Evolutionary conservation across 1,139 yeast species (phyloP).

Genomic region (Blastobotrys aristatus): DNA sequence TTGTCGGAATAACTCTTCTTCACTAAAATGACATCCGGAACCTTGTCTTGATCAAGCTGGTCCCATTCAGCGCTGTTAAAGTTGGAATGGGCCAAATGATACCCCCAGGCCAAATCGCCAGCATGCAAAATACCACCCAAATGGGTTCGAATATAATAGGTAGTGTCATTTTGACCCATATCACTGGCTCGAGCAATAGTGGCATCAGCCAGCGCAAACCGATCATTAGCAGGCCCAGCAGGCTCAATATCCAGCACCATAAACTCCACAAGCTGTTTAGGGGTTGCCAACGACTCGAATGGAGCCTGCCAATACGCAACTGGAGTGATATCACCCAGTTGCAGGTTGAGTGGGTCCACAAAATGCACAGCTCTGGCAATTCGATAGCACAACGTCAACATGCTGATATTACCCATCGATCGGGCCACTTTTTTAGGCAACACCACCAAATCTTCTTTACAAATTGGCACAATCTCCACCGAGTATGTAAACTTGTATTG

Average conservation of each 20-base stretch:
- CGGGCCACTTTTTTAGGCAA: conserved; percentile 83
- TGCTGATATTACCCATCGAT: conserved; percentile 65
- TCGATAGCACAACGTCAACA: conserved; percentile 64
- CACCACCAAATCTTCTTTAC: conserved; percentile 93
- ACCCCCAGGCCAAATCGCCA: conserved; percentile 93
- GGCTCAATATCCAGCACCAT: conserved; percentile 93
- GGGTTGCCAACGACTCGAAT: conserved; percentile 70
- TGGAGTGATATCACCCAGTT: conserved; percentile 70
- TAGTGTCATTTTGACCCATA: conserved; percentile 76
- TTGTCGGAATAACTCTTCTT: conserved; percentile 89
- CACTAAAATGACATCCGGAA: conserved; percentile 83
- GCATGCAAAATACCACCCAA: conserved; percentile 93
- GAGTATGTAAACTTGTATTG: conserved; percentile 87
- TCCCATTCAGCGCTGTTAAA: conserved; percentile 89
- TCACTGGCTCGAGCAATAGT: conserved; percentile 88
- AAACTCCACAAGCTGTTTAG: conserved; percentile 74
- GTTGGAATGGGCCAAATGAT: conserved; percentile 76
- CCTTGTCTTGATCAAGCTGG: conserved; percentile 47
- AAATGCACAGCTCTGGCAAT: conserved; percentile 79
- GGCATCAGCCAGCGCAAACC: conserved; percentile 79
- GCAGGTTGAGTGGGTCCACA: conserved; percentile 72
- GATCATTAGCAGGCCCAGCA: conserved; percentile 73
- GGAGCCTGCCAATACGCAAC: conserved; percentile 76
- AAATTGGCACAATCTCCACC: conserved; percentile 90
- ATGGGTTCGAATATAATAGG: conserved; percentile 82